Evolutionary conservation across 495 filamentous ascomycete genomes (phyloP).

Genomic region (Neurospora sp.): DNA sequence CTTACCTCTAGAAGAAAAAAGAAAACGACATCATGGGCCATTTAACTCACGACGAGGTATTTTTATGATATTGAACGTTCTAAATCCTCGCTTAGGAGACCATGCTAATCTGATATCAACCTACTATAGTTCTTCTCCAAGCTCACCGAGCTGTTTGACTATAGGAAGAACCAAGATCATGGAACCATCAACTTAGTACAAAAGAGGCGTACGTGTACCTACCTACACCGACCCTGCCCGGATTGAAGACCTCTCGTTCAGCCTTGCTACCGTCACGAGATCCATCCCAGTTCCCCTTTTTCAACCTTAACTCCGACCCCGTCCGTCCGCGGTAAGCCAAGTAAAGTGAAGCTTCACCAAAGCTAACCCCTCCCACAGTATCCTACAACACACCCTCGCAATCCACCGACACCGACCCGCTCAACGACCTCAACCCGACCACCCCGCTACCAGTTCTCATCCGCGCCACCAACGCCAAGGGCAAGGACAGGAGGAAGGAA

Average conservation of each 20-base stretch:
- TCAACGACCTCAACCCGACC: slow-evolving; percentile 44
- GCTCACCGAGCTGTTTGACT: slow-evolving; percentile 64
- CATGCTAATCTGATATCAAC: slow-evolving; percentile 4
- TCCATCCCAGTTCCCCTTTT: slow-evolving; percentile 4
- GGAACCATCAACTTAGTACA: slow-evolving; percentile 79
- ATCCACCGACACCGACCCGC: slow-evolving; percentile 26
- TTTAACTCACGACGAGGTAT: slow-evolving; percentile 67
- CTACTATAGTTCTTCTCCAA: slow-evolving; percentile 68
- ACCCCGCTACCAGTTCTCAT: slow-evolving; percentile 63
- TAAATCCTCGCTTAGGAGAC: slow-evolving; percentile 10
- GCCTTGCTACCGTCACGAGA: slow-evolving; percentile 1
- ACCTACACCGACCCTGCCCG: slow-evolving; percentile 3
- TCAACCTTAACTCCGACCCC: background rate
- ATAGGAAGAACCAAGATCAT: slow-evolving; percentile 55
- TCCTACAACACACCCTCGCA: background rate
- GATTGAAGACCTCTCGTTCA: background rate
- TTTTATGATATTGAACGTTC: background rate
- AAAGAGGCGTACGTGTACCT: slow-evolving; percentile 52
- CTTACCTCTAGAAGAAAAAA: background rate
- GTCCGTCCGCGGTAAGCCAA: background rate
- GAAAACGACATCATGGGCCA: slow-evolving; percentile 23
- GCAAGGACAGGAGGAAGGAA: slow-evolving; percentile 33
- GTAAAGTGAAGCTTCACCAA: slow-evolving; percentile 6
- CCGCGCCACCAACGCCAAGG: slow-evolving; percentile 72
- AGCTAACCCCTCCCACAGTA: background rate